Conservation (phyloP, 768 basidiomycete genomes). For the Botryobasidium botryosum region DNA sequence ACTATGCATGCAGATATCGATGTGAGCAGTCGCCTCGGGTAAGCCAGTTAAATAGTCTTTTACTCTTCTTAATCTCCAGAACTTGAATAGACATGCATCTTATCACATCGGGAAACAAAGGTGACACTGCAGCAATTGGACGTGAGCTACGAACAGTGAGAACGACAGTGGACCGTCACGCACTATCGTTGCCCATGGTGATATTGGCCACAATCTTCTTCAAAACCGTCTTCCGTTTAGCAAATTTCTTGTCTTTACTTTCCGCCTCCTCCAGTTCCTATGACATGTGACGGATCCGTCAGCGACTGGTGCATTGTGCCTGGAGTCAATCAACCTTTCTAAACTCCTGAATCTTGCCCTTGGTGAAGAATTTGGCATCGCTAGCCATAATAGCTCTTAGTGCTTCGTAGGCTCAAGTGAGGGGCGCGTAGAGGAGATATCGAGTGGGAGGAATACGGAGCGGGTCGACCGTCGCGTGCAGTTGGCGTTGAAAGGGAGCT, state of each 20-base stretch:
- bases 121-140: conserved; percentile 49
- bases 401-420: no score
- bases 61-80: conserved; percentile 98
- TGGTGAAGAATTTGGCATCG: conserved; percentile 82
- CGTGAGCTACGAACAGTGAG: conserved; percentile 14
- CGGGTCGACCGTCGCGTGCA: no score
- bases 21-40: conserved; percentile 2
- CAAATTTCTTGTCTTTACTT: conserved; percentile 86
- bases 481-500: no score
- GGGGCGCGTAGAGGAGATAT: no score
- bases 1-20: conserved; percentile 37
- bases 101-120: conserved; percentile 87
- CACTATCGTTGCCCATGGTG: conserved; percentile 99
- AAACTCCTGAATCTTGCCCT: conserved; percentile 76
- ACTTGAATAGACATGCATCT: conserved; percentile 90
- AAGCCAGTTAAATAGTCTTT: conserved; percentile 17
- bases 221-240: conserved; percentile 81
- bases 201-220: conserved; percentile 99
- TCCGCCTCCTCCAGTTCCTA: conserved; percentile 85
- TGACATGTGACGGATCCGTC: conserved; percentile 29
- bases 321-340: conserved; percentile 9
- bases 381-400: conserved; percentile 4
- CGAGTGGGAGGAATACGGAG: no score
- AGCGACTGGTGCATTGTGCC: neutral
- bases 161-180: conserved; percentile 22